Evolutionary conservation across 73 alveolate genomes (phyloP), one percentile per base, ranked within the genome.

Genomic region (Loxodes magnus): DNA sequence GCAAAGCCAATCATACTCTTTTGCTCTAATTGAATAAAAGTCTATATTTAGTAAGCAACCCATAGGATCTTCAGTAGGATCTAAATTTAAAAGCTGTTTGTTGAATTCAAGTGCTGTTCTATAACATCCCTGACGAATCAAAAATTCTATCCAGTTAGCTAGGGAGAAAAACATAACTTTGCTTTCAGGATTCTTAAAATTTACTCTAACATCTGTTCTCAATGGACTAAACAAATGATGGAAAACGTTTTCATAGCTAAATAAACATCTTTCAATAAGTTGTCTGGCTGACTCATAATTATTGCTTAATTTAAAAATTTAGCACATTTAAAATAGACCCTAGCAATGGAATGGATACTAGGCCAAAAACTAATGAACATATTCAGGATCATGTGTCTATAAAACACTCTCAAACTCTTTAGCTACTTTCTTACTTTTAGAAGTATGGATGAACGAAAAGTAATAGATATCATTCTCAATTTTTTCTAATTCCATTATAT

Each of bases 81-180:
- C 57, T 19, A 79, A 39, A 19, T 73, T 34, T 4, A 79, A 43
- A 5, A 79, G 67, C 1, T 74, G 38, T 50, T 79, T 79, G 43
- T 72, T 52, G 50, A 44, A 66, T 35, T 79, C 93, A 26, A 79
- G 36, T 4, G 85, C 69, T 5, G 93, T 67, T 35, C 82, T 54
- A 10, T 58, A 41, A 30, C 93, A 79, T 5, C 93, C 93, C 61
- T 79, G 73, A 28, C 84, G 65, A 9, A 84, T 85, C 2, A 79
- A 29, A 26, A 70, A 48, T 16, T 79, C 93, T 4, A 69, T 75
- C 37, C 67, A 74, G 56, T 60, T 66, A 5, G 67, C 72, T 3
- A 79, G 20, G 21, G 79, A 67, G 19, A 28, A 66, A 17, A 38
- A 59, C 42, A 71, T 52, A 3, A 66, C 56, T n/a, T 44, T 57